Conservation (phyloP, 768 basidiomycete species). For the Amanita thiersii region DNA sequence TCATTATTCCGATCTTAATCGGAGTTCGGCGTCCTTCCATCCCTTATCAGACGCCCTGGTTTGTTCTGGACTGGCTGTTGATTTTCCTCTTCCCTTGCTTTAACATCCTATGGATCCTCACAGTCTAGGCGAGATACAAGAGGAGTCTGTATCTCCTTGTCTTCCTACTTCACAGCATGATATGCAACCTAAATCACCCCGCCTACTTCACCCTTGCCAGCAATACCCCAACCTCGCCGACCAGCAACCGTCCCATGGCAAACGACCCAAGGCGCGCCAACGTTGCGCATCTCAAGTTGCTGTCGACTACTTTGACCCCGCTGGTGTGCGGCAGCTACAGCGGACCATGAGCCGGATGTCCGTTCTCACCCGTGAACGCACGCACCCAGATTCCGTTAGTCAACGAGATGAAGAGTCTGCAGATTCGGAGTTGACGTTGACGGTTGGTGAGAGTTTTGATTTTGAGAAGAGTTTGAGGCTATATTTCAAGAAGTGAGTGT, state of each 20-base stretch:
- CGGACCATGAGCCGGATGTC: slow-evolving; percentile 25
- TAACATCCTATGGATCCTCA: no score
- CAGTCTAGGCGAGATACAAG: no score
- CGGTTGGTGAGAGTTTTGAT: slow-evolving; percentile 22
- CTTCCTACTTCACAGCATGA: neutral
- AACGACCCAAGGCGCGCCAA: neutral
- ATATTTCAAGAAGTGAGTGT: slow-evolving; percentile 24
- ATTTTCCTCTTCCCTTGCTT: no score
- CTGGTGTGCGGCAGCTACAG: slow-evolving; percentile 34
- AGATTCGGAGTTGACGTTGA: slow-evolving; percentile 18
- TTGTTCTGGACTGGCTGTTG: no score
- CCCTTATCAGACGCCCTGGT: no score
- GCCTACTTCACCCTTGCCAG: neutral
- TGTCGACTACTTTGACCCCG: slow-evolving; percentile 46
- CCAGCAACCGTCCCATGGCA: neutral
- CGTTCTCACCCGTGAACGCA: slow-evolving; percentile 7
- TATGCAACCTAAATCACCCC: neutral
- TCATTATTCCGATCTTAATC: no score
- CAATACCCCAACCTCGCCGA: neutral
- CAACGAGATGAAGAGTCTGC: slow-evolving; percentile 11
- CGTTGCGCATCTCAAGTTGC: slow-evolving; percentile 24
- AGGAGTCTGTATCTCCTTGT: no score
- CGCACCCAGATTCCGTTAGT: neutral
- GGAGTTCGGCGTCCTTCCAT: no score
- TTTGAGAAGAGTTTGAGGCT: slow-evolving; percentile 25